Base-by-base conservation (phyloP, 176 grass and related monocot genomes). In the Oryza glumipatula region DNA sequence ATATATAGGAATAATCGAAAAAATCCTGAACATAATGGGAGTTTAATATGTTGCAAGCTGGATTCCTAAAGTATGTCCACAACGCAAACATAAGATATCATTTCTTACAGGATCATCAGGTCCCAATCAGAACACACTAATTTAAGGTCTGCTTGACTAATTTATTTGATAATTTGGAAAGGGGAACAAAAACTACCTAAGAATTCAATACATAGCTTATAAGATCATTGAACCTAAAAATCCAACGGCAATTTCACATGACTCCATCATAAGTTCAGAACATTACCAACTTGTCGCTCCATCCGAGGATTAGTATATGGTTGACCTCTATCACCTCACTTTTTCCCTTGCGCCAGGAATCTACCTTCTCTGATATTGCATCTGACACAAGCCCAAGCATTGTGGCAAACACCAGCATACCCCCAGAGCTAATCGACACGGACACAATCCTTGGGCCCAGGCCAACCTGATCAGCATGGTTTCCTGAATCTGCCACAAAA, bases 311-410 rank as follows among this genome's bases (percentile, higher is more conserved):
- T 70, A 98, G 68, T 87, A 98, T 98, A 80, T 98, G 96, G 49
- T 95, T 95, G 78, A 77, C 94, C 81, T 98, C 96, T 78, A 98
- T 98, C 76, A 98, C 96, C 81, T 98, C 96, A 8, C 93, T 98
- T 91, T 92, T 98, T 19, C 93, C 96, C 83, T 95, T 98, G 46
- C 96, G 93, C 93, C 96, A 98, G 76, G 96, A 98, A 92, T 98
- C 96, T 8, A 98, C 96, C 86, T 98, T 98, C 71, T 98, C 93
- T 64, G 96, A 98, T 88, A 98, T 98, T 28, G 96, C 96, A 92
- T 98, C 96, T 49, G 96, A 98, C 80, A 98, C 96, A 65, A 98
- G 93, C n/a, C 96, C 93, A 23, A 98, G 88, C 96, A 98, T 98
- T 11, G 89, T 98, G 2, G 96, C 96, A 88, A 95, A 98, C 85